These are phyloP conservation scores for Breynia disticha DNA, from an alignment of 441 rosid genomes.

Conservation along the genomic window DNA sequence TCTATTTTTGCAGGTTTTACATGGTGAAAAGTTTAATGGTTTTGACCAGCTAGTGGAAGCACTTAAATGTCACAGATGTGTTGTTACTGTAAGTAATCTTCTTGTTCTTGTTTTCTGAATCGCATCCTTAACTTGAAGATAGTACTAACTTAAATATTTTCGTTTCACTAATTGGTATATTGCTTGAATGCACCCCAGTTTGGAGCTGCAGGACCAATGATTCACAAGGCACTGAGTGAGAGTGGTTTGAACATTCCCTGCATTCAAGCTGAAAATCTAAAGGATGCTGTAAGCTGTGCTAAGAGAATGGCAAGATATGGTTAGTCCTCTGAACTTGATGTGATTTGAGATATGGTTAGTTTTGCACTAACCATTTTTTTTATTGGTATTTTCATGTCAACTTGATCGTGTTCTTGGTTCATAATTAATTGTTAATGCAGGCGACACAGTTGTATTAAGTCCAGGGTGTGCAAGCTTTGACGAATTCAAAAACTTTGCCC, in stretches of 20 bases:
- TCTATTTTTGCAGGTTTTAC: slow-evolving; percentile 15
- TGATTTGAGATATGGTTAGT: too few relatives aligned
- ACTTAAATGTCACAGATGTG: slow-evolving; percentile 25
- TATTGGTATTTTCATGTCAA: too few relatives aligned
- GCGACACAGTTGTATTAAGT: slow-evolving; percentile 23
- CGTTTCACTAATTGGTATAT: neutral
- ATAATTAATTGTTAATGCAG: slow-evolving; percentile 9
- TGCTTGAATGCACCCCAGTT: slow-evolving; percentile 18
- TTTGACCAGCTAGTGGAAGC: slow-evolving; percentile 21
- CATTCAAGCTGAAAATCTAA: slow-evolving; percentile 15
- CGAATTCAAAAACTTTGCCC: slow-evolving; percentile 27
- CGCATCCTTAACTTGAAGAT: neutral
- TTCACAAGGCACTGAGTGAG: slow-evolving; percentile 18
- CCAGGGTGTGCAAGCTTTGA: slow-evolving; percentile 33
- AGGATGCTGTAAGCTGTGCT: slow-evolving; percentile 23
- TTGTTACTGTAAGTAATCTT: slow-evolving; percentile 21
- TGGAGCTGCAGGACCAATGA: slow-evolving; percentile 23
- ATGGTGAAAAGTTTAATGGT: slow-evolving; percentile 16
- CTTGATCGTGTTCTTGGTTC: too few relatives aligned
- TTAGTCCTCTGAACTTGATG: slow-evolving; percentile 6
- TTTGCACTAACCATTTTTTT: too few relatives aligned
- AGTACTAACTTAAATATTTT: neutral
- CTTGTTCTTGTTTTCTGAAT: neutral
- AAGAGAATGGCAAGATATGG: slow-evolving; percentile 21
- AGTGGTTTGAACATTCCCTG: slow-evolving; percentile 25